Base-by-base conservation (phyloP, 176 grass and related monocot genomes). In the Oryza rufipogon region DNA sequence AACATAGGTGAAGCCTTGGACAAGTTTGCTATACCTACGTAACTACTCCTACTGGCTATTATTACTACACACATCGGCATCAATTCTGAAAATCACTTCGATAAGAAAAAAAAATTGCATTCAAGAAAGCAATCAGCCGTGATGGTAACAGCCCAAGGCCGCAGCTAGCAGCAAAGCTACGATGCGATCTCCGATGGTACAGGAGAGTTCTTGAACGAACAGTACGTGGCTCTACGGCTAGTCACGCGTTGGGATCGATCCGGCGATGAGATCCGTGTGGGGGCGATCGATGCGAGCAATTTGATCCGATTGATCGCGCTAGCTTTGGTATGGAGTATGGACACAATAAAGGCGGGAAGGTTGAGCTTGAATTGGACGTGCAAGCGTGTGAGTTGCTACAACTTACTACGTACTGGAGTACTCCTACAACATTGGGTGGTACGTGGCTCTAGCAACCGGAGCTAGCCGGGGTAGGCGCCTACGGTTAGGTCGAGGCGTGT, bases 271-370 rank as follows among this genome's bases (percentile, higher is more conserved):
- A 79, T 61, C 44, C 34, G 22, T 64, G 45, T 48, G 74, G 52
- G 52, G 17, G 11, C 63, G 9, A 77, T 30, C 63, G 9, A 77
- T 30, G 36, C 39, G 15, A 26, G 34, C 36, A n/a, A 60, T 65
- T n/a, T 64, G 10, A 19, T 56, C 69, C 5, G 47, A 66, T 6
- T 32, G 46, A 16, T 52, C 12, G 51, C 33, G 13, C 28, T 73
- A 72, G 64, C 2, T 39, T 3, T 20, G 5, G 28, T 75, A 81
- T 71, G 64, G 71, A 41, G 28, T 75, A 81, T 71, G 71, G 71
- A 41, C 77, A 17, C 7, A 23, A 30, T 67, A 16, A 90, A 77
- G 78, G 9, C 66, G 12, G 52, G 33, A 42, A 51, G 83, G 71
- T 72, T 44, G 68, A 66, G 22, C 42, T 71, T 76, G 77, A 17